phyloP scores from a whole-genome alignment of 2,329 filamentous ascomycete species.

The Colletotrichum nymphaeae region DNA sequence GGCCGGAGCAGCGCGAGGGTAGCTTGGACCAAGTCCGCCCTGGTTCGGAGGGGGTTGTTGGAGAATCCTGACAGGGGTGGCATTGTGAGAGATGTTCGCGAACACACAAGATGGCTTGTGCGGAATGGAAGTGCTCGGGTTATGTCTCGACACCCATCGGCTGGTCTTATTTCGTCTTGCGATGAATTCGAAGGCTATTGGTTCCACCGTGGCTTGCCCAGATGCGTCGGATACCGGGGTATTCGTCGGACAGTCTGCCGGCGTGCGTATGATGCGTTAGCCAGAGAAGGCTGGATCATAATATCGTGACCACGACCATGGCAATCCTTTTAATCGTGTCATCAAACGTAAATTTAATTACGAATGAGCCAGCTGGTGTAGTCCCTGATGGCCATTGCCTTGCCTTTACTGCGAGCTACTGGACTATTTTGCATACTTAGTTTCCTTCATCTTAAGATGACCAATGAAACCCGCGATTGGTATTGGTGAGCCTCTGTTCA shows the following conservation, averaged over 20 bases:
- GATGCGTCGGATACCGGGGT: slow-evolving; percentile 11
- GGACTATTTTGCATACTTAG: too few relatives aligned
- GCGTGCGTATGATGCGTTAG: too few relatives aligned
- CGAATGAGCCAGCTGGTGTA: neutral
- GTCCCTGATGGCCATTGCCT: too few relatives aligned
- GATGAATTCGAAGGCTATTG: neutral
- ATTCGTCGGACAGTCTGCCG: neutral
- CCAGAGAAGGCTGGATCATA: neutral
- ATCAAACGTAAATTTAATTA: too few relatives aligned
- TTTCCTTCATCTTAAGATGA: too few relatives aligned
- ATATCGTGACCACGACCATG: neutral
- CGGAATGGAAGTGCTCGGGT: neutral
- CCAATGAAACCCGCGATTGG: too few relatives aligned
- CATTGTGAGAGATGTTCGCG: slow-evolving; percentile 41
- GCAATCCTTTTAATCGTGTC: neutral
- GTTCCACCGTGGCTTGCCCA: neutral
- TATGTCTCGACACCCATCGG: neutral
- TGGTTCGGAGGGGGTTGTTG: slow-evolving; percentile 50
- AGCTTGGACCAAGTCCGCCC: slow-evolving; percentile 49
- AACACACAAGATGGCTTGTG: neutral
- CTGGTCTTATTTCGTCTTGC: slow-evolving; percentile 15
- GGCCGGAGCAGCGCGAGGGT: slow-evolving; percentile 48
- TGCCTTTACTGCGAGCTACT: too few relatives aligned
- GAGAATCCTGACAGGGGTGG: slow-evolving; percentile 53
- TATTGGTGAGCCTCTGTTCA: too few relatives aligned